phyloP scores from a whole-genome alignment of 2,329 filamentous ascomycete genomes.

The Cladosporium sp. region DNA sequence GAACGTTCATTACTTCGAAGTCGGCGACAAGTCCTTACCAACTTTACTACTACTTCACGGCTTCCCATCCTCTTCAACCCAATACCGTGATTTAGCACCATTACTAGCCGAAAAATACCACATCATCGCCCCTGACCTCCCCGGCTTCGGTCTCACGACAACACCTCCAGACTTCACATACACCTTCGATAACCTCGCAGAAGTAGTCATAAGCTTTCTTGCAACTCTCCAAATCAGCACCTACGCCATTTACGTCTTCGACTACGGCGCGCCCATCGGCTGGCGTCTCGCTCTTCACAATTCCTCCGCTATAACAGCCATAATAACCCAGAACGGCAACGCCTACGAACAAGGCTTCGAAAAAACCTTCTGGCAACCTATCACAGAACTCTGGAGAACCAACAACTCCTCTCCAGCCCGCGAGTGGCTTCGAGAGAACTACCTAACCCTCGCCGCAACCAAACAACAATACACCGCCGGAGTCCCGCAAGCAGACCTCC shows the following conservation, averaged over 20 bases:
- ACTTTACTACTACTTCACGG: slow-evolving; percentile 45
- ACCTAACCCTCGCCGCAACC: slow-evolving; percentile 39
- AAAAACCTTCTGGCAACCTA: slow-evolving; percentile 46
- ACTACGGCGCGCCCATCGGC: slow-evolving; percentile 57
- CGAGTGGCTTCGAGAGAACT: slow-evolving; percentile 30
- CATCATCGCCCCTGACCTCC: slow-evolving; percentile 55
- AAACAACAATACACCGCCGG: slow-evolving; percentile 28
- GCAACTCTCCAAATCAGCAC: slow-evolving; percentile 43
- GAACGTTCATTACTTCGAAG: slow-evolving; percentile 22
- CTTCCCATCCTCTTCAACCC: slow-evolving; percentile 44
- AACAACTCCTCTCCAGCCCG: slow-evolving; percentile 31
- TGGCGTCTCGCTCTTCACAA: slow-evolving; percentile 51
- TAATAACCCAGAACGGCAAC: slow-evolving; percentile 59
- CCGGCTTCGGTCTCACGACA: slow-evolving; percentile 57
- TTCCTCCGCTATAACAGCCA: slow-evolving; percentile 46
- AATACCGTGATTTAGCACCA: slow-evolving; percentile 45
- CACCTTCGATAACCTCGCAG: slow-evolving; percentile 51
- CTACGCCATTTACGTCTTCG: slow-evolving; percentile 58
- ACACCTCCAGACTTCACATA: slow-evolving; percentile 45
- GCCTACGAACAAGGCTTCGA: slow-evolving; percentile 56
- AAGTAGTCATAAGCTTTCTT: slow-evolving; percentile 48
- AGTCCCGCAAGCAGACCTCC: slow-evolving; percentile 25
- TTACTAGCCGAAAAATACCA: slow-evolving; percentile 40
- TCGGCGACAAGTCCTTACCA: slow-evolving; percentile 24
- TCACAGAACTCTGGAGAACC: slow-evolving; percentile 45